These are phyloP conservation scores for Apiotrichum montevideense DNA, from an alignment of 1,284 basidiomycete species.

Conservation along the genomic window DNA sequence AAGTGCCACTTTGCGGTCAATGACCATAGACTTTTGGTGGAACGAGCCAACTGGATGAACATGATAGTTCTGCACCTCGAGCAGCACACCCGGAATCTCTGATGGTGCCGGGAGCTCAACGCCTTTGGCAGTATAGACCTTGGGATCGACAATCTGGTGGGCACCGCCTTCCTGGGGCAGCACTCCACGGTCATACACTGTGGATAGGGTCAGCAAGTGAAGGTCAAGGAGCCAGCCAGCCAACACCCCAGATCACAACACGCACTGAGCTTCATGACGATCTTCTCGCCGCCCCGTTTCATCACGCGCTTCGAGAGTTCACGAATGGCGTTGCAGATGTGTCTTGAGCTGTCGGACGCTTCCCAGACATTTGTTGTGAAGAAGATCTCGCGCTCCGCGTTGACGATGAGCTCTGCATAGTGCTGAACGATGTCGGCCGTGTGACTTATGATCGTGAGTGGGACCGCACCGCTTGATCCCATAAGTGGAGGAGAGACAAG, in stretches of 20 bases:
- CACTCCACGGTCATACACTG: slow-evolving; percentile 31
- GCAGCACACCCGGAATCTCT: slow-evolving; percentile 12
- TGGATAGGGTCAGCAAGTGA: background rate
- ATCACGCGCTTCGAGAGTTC: slow-evolving; percentile 27
- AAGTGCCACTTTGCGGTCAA: slow-evolving; percentile 63
- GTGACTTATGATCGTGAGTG: slow-evolving; percentile 28
- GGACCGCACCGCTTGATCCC: slow-evolving; percentile 21
- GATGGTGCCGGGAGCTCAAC: slow-evolving; percentile 14
- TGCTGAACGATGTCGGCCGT: slow-evolving; percentile 34
- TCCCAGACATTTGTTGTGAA: slow-evolving; percentile 34
- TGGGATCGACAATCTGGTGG: slow-evolving; percentile 10
- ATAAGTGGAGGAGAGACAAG: slow-evolving; percentile 26
- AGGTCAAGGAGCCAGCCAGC: background rate
- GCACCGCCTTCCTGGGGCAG: slow-evolving; percentile 7
- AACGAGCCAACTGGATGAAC: slow-evolving; percentile 48
- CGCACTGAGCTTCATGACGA: slow-evolving; percentile 31
- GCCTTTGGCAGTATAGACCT: background rate
- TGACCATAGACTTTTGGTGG: slow-evolving; percentile 66
- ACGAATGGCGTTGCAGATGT: slow-evolving; percentile 22
- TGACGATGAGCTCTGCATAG: slow-evolving; percentile 26
- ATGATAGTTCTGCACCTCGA: slow-evolving; percentile 35
- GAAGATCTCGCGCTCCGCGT: slow-evolving; percentile 28
- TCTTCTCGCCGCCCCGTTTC: slow-evolving; percentile 20
- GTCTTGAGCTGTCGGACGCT: slow-evolving; percentile 19
- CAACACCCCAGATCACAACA: background rate